Conservation (phyloP, 139 green algal genomes). For the Bryopsis sp. region DNA sequence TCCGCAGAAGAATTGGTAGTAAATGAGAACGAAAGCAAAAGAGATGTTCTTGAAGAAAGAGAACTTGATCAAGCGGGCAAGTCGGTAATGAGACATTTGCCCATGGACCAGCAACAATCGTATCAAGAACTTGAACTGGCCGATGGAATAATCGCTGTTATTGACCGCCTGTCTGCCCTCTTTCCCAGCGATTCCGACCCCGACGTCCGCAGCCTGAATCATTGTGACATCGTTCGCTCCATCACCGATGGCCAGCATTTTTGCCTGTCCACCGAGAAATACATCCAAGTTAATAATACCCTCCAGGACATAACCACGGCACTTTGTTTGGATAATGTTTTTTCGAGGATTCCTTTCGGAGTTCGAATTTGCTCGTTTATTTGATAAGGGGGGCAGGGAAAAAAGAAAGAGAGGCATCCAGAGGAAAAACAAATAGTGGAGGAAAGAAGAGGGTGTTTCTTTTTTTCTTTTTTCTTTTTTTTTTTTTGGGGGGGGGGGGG, state of each 20-base stretch:
- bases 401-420: no score
- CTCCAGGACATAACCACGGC: no score
- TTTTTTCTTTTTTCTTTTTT: no score
- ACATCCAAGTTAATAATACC: no score
- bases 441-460: no score
- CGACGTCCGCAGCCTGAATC: constrained; percentile 67
- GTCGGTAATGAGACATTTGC: constrained; percentile 55
- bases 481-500: no score
- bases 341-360: no score
- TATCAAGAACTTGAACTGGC: constrained; percentile 71
- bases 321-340: no score
- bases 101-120: constrained; percentile 54
- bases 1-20: constrained; percentile 58
- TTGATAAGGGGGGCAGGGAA: no score
- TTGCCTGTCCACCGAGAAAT: no score
- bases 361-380: no score
- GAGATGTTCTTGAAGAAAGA: constrained; percentile 79
- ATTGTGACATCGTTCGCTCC: constrained; percentile 90
- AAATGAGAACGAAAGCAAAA: constrained; percentile 72
- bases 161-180: constrained; percentile 85
- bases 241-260: constrained; percentile 81
- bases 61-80: constrained; percentile 57
- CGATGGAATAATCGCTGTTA: constrained; percentile 74
- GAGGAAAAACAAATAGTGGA: no score
- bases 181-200: constrained; percentile 77